These are phyloP conservation scores for Quercus lobata DNA, from an alignment of 331 rosid genomes.

Conservation along the genomic window DNA sequence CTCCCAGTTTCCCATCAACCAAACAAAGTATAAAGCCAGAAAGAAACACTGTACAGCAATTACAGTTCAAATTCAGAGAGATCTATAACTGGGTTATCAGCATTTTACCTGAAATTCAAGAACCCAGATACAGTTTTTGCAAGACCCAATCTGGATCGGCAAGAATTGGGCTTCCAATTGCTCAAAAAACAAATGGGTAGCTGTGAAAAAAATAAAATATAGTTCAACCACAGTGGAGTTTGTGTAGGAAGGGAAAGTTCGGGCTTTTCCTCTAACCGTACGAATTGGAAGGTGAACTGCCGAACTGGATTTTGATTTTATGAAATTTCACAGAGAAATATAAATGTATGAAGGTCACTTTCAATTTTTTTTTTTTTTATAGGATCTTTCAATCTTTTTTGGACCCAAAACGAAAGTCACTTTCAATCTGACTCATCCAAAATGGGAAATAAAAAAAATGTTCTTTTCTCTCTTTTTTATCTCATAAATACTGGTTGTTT, in stretches of 20 bases:
- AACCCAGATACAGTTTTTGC: constrained; percentile 31
- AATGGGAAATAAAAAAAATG: neutral
- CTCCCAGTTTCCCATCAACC: constrained; percentile 18
- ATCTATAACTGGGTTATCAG: constrained; percentile 37
- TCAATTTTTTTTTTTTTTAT: no score
- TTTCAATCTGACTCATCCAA: no score
- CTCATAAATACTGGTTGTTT: neutral
- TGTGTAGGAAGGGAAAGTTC: constrained; percentile 3
- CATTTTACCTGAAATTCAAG: constrained; percentile 49
- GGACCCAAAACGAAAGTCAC: no score
- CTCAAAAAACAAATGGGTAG: constrained; percentile 20
- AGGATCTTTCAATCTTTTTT: neutral
- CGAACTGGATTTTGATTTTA: neutral
- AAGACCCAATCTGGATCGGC: constrained; percentile 49
- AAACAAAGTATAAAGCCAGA: neutral
- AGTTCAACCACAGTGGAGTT: neutral
- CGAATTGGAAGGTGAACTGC: neutral
- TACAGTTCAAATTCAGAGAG: constrained; percentile 22
- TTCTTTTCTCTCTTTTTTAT: neutral
- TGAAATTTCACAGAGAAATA: neutral
- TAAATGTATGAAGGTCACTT: neutral
- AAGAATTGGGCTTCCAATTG: constrained; percentile 17
- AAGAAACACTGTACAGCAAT: neutral
- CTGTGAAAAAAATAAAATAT: neutral
- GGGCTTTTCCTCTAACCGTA: neutral